Evolutionary conservation across 1,139 yeast species (phyloP).

Genomic region (Pneumocystis canis): DNA sequence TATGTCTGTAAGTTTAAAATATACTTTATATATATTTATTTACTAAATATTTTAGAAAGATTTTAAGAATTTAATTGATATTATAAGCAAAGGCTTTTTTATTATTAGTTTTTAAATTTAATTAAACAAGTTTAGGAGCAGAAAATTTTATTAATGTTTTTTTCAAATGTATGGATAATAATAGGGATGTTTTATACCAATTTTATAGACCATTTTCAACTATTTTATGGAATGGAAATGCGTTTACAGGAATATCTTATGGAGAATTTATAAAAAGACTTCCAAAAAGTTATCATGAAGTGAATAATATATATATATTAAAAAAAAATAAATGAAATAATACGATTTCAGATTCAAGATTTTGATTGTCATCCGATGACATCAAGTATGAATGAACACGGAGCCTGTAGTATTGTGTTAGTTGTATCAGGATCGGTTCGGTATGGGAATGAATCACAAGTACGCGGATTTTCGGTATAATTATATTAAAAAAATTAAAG

Average conservation of each 20-base stretch:
- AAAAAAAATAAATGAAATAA: neutral
- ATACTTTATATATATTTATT: neutral
- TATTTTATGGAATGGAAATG: slow-evolving; percentile 12
- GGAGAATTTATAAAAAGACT: slow-evolving; percentile 8
- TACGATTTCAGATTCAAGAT: slow-evolving; percentile 2
- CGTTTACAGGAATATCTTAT: slow-evolving; percentile 4
- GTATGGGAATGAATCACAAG: slow-evolving; percentile 8
- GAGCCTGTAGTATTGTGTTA: slow-evolving; percentile 8
- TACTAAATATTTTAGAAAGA: neutral
- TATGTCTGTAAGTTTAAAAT: neutral
- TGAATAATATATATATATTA: neutral
- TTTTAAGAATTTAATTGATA: neutral
- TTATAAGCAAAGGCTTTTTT: neutral
- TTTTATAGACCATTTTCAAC: slow-evolving; percentile 11
- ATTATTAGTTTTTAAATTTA: neutral
- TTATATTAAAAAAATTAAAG: neutral
- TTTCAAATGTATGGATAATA: slow-evolving; percentile 10
- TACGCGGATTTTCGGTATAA: slow-evolving; percentile 6
- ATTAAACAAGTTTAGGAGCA: slow-evolving; percentile 3
- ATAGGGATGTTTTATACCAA: slow-evolving; percentile 7
- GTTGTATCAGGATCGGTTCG: slow-evolving; percentile 11
- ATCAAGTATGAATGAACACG: slow-evolving; percentile 7
- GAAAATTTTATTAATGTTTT: slow-evolving; percentile 10
- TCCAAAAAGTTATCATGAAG: slow-evolving; percentile 9
- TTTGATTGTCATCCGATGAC: slow-evolving; percentile 11